Conservation (phyloP, 164 flowering plant species). For the Berberis thunbergii region DNA sequence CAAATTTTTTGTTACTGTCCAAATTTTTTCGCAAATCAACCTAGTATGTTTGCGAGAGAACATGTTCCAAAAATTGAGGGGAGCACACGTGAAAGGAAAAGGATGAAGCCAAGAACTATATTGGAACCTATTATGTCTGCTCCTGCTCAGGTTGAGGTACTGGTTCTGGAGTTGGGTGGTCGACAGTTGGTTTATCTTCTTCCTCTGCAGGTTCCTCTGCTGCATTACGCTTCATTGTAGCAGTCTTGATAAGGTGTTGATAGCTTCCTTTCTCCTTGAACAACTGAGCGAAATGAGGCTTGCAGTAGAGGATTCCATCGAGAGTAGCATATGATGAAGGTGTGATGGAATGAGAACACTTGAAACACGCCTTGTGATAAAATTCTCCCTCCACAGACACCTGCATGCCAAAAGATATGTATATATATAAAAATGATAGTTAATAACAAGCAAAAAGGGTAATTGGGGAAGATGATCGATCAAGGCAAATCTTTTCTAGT, state of each 20-base stretch:
- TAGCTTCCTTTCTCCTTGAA: slow-evolving; percentile 47
- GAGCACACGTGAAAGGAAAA: no score
- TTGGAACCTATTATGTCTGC: neutral
- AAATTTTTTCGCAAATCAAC: no score
- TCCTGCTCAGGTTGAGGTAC: slow-evolving; percentile 1
- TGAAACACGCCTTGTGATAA: slow-evolving; percentile 31
- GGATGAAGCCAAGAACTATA: no score
- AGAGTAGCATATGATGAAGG: slow-evolving; percentile 27
- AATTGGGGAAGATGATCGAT: neutral
- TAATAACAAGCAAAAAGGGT: neutral
- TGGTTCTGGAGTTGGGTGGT: neutral
- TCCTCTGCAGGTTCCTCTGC: neutral
- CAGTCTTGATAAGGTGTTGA: slow-evolving; percentile 21
- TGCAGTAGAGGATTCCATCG: slow-evolving; percentile 37
- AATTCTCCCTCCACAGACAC: slow-evolving; percentile 29
- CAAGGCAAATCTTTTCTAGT: slow-evolving; percentile 38
- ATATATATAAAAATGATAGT: neutral
- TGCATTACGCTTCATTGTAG: slow-evolving; percentile 16
- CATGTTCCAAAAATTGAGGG: no score
- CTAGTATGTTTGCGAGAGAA: no score
- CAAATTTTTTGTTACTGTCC: no score
- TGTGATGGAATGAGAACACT: slow-evolving; percentile 21
- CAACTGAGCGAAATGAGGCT: slow-evolving; percentile 38
- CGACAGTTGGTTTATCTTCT: neutral
- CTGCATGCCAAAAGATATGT: neutral